A percentile compares a stretch with the other conserved stretches of the same genome.
Conservation (phyloP, 805 yeast species). For the Isabelozyma gotoi region DNA sequence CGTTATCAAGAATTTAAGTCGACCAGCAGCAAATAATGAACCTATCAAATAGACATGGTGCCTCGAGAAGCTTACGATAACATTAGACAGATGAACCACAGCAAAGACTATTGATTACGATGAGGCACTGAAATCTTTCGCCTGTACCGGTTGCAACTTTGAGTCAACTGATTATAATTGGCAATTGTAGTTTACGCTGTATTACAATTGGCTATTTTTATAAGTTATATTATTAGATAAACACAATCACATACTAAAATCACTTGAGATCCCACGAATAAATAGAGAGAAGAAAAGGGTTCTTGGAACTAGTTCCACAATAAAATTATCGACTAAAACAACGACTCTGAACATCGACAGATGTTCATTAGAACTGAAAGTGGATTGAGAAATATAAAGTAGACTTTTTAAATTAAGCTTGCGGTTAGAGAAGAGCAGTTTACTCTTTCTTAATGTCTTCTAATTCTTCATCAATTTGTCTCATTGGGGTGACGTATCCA, state of each 20-base stretch:
- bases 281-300: neutral
- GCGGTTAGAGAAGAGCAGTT: no score
- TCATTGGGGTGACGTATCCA: constrained; percentile 18
- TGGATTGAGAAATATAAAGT: neutral
- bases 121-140: no score
- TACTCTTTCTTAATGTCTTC: constrained; percentile 20
- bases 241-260: neutral
- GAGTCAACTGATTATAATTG: neutral
- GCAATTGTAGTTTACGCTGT: neutral
- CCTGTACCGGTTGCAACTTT: no score
- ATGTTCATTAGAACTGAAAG: neutral
- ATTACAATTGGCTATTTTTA: no score
- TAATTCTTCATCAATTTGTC: constrained; percentile 15
- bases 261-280: no score
- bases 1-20: no score
- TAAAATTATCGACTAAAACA: neutral
- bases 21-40: no score
- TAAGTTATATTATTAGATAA: neutral
- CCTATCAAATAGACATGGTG: no score
- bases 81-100: no score
- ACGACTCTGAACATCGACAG: neutral
- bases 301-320: no score
- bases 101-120: no score
- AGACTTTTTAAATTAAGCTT: neutral
- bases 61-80: no score